These are phyloP conservation scores for Dovyalis caffra DNA, from an alignment of 345 rosid genomes.

Conservation along the genomic window DNA sequence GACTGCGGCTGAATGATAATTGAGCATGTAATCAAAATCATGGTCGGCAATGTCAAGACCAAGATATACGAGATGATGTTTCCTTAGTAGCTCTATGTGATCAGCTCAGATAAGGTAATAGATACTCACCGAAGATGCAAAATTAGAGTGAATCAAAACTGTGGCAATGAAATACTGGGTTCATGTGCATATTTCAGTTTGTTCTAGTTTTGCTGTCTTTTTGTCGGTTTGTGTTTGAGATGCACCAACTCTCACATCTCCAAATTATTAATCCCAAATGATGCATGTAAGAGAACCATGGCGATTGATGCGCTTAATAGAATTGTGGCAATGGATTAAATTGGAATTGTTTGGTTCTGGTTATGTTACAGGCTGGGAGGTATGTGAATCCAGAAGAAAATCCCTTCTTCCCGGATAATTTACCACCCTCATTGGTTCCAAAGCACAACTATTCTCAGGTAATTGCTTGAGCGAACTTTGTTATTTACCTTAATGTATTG, in stretches of 20 bases:
- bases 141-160: neutral
- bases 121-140: neutral
- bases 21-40: neutral
- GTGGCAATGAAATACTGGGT: neutral
- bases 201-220: too few relatives aligned
- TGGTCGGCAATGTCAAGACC: too few relatives aligned
- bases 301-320: too few relatives aligned
- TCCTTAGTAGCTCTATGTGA: neutral
- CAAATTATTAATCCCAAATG: too few relatives aligned
- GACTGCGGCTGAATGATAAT: too few relatives aligned
- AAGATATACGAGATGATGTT: neutral
- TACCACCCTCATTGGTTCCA: conserved; percentile 48
- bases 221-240: too few relatives aligned
- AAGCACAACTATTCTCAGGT: conserved; percentile 48
- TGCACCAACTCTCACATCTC: too few relatives aligned
- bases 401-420: conserved; percentile 67
- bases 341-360: conserved; percentile 4
- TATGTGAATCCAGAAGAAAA: conserved; percentile 77
- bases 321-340: neutral
- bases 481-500: too few relatives aligned
- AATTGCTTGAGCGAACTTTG: conserved; percentile 1
- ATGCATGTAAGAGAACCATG: too few relatives aligned
- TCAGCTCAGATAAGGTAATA: neutral
- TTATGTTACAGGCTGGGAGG: conserved; percentile 60
- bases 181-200: too few relatives aligned